phyloP scores from a whole-genome alignment of 2,329 filamentous ascomycete genomes.

The Raffaelea albimanens region DNA sequence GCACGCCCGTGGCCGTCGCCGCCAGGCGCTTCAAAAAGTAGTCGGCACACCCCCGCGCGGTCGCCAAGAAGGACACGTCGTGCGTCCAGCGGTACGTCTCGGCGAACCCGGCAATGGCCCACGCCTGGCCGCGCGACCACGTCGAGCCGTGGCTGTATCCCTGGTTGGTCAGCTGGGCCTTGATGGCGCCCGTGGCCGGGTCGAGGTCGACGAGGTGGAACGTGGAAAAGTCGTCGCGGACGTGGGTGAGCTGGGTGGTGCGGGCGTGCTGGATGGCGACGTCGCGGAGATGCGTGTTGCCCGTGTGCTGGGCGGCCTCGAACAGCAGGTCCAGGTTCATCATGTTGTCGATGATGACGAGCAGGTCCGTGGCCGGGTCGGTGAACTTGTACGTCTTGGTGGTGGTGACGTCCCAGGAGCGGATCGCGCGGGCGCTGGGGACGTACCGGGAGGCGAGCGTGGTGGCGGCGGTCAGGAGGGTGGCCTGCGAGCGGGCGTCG shows the following conservation, averaged over 20 bases:
- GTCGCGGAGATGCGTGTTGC: conserved; percentile 20
- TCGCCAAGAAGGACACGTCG: conserved; percentile 31
- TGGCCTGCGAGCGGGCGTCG: conserved; percentile 24
- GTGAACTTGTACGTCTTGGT: conserved; percentile 28
- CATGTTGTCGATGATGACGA: conserved; percentile 33
- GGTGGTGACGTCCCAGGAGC: conserved; percentile 33
- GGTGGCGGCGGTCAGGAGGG: conserved; percentile 23
- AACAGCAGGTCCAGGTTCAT: conserved; percentile 34
- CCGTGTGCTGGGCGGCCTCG: conserved; percentile 25
- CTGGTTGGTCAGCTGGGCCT: conserved; percentile 36
- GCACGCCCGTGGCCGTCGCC: conserved; percentile 15
- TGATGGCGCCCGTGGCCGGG: conserved; percentile 28
- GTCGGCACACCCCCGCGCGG: conserved; percentile 33
- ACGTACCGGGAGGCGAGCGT: conserved; percentile 27
- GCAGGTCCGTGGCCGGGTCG: conserved; percentile 25
- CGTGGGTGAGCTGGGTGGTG: conserved; percentile 29
- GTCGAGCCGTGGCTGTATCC: conserved; percentile 35
- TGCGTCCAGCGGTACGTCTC: conserved; percentile 40
- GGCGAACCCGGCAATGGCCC: conserved; percentile 39
- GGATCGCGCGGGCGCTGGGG: conserved; percentile 22
- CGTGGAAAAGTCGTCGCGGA: conserved; percentile 27
- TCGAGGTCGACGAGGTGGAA: conserved; percentile 36
- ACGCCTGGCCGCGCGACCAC: conserved; percentile 42
- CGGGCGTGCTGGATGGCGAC: conserved; percentile 29
- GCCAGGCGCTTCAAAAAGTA: conserved; percentile 35